These are phyloP conservation scores for Tuber aestivum DNA, from an alignment of 495 filamentous ascomycete species.

Conservation along the genomic window DNA sequence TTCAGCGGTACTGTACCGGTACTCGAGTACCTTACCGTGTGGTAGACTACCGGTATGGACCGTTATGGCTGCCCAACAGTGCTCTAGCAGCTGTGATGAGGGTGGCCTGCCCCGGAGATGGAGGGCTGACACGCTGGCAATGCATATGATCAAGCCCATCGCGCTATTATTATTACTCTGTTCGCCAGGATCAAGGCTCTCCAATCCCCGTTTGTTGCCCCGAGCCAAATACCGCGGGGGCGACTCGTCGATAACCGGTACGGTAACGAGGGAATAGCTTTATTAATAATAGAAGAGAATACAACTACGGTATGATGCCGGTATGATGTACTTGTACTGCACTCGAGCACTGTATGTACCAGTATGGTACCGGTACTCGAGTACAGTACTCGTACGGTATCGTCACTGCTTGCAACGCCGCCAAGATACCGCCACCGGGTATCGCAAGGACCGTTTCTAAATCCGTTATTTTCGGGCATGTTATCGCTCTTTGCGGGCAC, in stretches of 20 bases:
- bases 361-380: no score
- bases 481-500: not conserved
- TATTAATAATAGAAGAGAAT: not conserved
- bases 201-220: not conserved
- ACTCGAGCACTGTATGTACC: no score
- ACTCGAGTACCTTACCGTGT: no score
- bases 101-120: not conserved
- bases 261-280: not conserved
- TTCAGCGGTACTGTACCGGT: not conserved
- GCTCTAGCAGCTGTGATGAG: not conserved
- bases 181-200: not conserved
- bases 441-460: not conserved
- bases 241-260: no score
- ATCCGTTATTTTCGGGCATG: not conserved
- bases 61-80: not conserved
- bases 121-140: constrained; percentile 5
- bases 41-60: no score
- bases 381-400: no score
- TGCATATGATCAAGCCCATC: constrained; percentile 4
- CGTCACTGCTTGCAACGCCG: not conserved
- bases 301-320: not conserved
- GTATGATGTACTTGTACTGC: no score
- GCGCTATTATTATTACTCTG: not conserved
- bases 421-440: not conserved
- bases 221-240: not conserved